Base-by-base conservation (phyloP, 345 rosid species). In the Sisymbrium irio region DNA sequence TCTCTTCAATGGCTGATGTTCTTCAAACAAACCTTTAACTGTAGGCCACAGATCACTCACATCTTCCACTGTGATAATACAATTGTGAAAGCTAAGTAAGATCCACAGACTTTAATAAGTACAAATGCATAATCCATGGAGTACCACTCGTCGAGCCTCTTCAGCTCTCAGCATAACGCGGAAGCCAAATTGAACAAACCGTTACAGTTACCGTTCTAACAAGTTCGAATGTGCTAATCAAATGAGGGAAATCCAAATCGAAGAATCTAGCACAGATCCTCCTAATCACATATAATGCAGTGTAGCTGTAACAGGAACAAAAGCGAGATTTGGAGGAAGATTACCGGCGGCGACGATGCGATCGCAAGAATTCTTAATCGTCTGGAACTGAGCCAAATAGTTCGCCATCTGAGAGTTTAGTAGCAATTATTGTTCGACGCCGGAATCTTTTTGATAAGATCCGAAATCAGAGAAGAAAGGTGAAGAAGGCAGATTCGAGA, bases 1-100 rank as follows among this genome's bases (percentile, higher is more conserved):
- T 78, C 83, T 82, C 72, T 84, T 88, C 25, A 92, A 81, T 18
- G 97, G 99, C 64, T 87, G 64, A 32, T 80, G 80, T 73, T 82
- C 89, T 75, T 90, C 97, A 72, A 88, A 95, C 65, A 80, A 78
- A 64, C 79, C 84, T 81, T 88, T 85, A 60, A 92, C 78, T 42
- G 84, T 83, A 39, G 96, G 97, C 97, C 99, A 95, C 82, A 95
- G 81, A 83, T 92, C 96, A 72, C 85, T 81, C 69, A 95, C 99
- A 85, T 92, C 99, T 79, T 95, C 99, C 46, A 95, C 97, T 92
- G 90, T 28, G 3, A 22, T 22, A 69, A 58, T 3, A 51, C 40
- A 22, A 22, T 3, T 1, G 25, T 1, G 25, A 3, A 22, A 22
- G 25, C 25, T 22, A 22, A 22, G 25, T 22, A 22, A 22, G 25